Conservation (phyloP, 495 filamentous ascomycete genomes). For the Pseudoneurospora amorphoporcata region DNA sequence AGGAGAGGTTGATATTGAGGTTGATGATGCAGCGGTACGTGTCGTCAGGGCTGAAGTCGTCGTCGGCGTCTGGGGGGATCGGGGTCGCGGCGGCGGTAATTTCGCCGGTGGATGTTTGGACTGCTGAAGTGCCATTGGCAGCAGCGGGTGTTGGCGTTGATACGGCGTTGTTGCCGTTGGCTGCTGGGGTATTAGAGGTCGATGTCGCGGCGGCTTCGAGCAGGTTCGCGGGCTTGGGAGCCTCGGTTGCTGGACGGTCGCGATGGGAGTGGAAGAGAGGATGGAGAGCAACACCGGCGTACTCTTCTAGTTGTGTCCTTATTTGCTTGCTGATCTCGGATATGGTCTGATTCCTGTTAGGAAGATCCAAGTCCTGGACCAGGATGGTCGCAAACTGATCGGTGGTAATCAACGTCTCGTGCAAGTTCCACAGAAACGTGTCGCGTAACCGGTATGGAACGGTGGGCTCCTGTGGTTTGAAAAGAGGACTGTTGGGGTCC, state of each 20-base stretch:
- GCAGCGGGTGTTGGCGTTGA: slow-evolving; percentile 19
- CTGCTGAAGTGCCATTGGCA: slow-evolving; percentile 6
- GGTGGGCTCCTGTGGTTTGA: slow-evolving; percentile 63
- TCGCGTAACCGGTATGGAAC: slow-evolving; percentile 83
- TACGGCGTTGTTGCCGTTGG: slow-evolving; percentile 22
- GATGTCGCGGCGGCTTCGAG: slow-evolving; percentile 34
- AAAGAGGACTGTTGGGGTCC: slow-evolving; percentile 54
- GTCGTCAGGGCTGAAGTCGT: slow-evolving; percentile 64
- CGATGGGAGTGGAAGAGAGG: slow-evolving; percentile 68
- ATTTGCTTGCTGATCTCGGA: slow-evolving; percentile 86
- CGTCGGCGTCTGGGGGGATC: slow-evolving; percentile 11
- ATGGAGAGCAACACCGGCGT: slow-evolving; percentile 87
- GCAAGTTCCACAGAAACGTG: slow-evolving; percentile 93
- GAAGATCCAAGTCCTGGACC: slow-evolving; percentile 89
- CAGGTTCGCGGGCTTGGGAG: slow-evolving; percentile 23
- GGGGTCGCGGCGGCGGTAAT: slow-evolving; percentile 19
- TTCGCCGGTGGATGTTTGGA: slow-evolving; percentile 16
- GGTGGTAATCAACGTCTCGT: slow-evolving; percentile 87
- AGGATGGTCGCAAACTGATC: slow-evolving; percentile 88
- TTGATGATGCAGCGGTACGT: slow-evolving; percentile 84
- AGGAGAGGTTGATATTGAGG: slow-evolving; percentile 85
- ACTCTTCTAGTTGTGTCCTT: slow-evolving; percentile 89
- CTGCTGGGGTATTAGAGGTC: slow-evolving; percentile 17
- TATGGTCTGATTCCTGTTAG: slow-evolving; percentile 54
- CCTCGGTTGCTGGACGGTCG: slow-evolving; percentile 29